phyloP scores from a whole-genome alignment of 148 eudicot species.

The Persicaria tinctoria region DNA sequence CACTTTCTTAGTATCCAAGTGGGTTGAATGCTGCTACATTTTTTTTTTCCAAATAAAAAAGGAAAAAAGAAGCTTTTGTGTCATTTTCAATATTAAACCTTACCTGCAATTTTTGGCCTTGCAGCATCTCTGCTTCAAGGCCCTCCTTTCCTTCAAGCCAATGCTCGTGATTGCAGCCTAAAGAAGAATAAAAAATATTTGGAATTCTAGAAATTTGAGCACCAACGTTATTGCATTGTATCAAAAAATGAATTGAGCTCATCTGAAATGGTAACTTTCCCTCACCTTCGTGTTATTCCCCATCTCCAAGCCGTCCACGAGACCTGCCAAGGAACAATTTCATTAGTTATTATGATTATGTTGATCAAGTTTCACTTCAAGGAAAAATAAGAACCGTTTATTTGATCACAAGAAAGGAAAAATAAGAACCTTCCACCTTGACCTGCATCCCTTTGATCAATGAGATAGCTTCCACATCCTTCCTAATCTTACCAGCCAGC shows the following conservation, averaged over 20 bases:
- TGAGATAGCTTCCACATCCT: constrained; percentile 73
- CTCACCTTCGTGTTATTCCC: constrained; percentile 89
- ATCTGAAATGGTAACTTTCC: constrained; percentile 1
- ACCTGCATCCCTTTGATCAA: constrained; percentile 98
- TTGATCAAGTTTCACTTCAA: neutral
- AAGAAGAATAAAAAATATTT: constrained; percentile 20
- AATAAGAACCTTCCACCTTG: constrained; percentile 71
- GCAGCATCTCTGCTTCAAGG: constrained; percentile 87
- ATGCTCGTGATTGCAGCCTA: constrained; percentile 99
- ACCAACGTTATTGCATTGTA: neutral
- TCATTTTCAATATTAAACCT: neutral
- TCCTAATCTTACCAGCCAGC: constrained; percentile 57
- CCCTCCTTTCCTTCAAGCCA: constrained; percentile 95
- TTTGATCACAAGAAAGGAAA: neutral
- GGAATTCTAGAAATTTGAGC: neutral
- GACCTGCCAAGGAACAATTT: constrained; percentile 36
- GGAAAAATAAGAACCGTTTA: neutral
- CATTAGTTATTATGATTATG: neutral
- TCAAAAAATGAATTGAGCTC: neutral
- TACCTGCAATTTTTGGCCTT: constrained; percentile 96
- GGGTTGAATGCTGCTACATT: neutral
- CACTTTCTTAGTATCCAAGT: neutral
- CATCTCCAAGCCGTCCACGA: constrained; percentile 95
- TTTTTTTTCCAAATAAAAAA: neutral
- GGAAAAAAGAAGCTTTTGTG: neutral